These are phyloP conservation scores for Didymella sp. DNA, from an alignment of 2,329 filamentous ascomycete species.

Conservation along the genomic window DNA sequence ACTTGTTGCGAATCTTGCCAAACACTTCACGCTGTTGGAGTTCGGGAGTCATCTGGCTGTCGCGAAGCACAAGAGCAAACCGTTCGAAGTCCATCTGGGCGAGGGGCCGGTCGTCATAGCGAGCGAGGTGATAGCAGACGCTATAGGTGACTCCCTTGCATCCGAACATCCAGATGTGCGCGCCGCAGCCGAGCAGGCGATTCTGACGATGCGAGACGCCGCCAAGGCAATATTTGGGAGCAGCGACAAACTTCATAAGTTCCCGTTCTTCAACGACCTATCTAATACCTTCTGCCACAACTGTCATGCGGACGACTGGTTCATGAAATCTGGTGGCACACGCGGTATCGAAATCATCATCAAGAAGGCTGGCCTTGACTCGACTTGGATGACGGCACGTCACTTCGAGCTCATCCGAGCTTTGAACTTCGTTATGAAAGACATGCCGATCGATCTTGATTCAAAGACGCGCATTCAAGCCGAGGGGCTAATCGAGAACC, in stretches of 20 bases:
- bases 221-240: slow-evolving; percentile 81
- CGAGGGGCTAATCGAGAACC: slow-evolving; percentile 79
- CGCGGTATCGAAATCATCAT: slow-evolving; percentile 88
- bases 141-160: slow-evolving; percentile 86
- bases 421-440: slow-evolving; percentile 97
- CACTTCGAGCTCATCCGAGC: slow-evolving; percentile 89
- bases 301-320: slow-evolving; percentile 98
- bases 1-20: slow-evolving; percentile 81
- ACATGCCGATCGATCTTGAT: slow-evolving; percentile 93
- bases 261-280: slow-evolving; percentile 85
- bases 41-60: slow-evolving; percentile 84
- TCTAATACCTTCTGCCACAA: slow-evolving; percentile 88
- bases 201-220: slow-evolving; percentile 79
- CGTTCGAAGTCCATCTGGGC: slow-evolving; percentile 84
- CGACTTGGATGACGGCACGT: slow-evolving; percentile 80
- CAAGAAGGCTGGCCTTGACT: slow-evolving; percentile 82
- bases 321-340: slow-evolving; percentile 92
- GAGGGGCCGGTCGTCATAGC: slow-evolving; percentile 90
- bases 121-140: slow-evolving; percentile 84
- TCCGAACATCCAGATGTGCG: slow-evolving; percentile 83
- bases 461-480: slow-evolving; percentile 86
- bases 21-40: slow-evolving; percentile 90
- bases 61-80: slow-evolving; percentile 74
- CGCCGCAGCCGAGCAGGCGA: slow-evolving; percentile 79
- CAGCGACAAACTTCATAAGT: slow-evolving; percentile 71